phyloP scores from a whole-genome alignment of 2,329 filamentous ascomycete genomes.

The Gremmenia infestans region DNA sequence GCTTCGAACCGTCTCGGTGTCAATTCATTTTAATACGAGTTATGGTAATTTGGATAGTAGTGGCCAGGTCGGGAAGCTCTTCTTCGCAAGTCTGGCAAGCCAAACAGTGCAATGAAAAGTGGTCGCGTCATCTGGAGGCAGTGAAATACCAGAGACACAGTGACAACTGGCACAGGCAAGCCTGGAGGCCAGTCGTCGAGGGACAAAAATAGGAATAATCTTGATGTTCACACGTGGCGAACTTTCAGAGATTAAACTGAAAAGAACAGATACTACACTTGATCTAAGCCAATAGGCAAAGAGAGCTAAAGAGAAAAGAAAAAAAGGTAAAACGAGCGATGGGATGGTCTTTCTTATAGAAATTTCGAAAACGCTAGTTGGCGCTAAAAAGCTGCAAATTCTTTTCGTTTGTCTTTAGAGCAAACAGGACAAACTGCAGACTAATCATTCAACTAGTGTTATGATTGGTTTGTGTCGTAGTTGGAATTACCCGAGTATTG shows the following conservation, averaged over 20 bases:
- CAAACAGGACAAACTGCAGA: too few relatives aligned
- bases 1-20: too few relatives aligned
- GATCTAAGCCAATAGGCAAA: constrained; percentile 49
- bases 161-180: constrained; percentile 63
- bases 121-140: constrained; percentile 66
- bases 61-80: constrained; percentile 33
- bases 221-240: constrained; percentile 63
- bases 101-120: constrained; percentile 53
- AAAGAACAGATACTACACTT: constrained; percentile 82
- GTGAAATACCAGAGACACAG: constrained; percentile 74
- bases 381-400: too few relatives aligned
- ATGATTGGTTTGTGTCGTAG: too few relatives aligned
- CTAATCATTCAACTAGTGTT: too few relatives aligned
- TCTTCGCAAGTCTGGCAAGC: constrained; percentile 53
- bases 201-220: constrained; percentile 80
- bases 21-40: too few relatives aligned
- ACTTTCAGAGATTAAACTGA: constrained; percentile 95
- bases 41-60: too few relatives aligned
- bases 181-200: constrained; percentile 55
- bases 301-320: constrained; percentile 18
- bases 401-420: too few relatives aligned
- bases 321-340: constrained; percentile 40
- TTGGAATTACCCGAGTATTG: too few relatives aligned
- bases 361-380: too few relatives aligned
- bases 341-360: constrained; percentile 34